Base-by-base conservation (phyloP, 2,329 filamentous ascomycete genomes). In the Paramyrothecium sp. region DNA sequence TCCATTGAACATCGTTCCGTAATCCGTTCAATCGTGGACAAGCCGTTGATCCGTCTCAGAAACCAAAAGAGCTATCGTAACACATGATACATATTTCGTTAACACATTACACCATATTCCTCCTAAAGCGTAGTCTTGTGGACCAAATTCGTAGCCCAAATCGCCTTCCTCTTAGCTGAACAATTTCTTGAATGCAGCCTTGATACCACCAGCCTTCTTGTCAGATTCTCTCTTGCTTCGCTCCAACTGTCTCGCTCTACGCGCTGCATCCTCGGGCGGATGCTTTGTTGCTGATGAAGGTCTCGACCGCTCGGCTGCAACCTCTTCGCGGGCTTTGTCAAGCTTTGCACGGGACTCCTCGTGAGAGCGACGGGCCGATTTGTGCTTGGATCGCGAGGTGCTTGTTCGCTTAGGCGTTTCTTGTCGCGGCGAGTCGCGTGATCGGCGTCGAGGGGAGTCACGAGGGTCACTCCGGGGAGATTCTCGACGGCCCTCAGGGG, bases 181-280 rank as follows among this genome's bases (percentile, higher is more conserved):
- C 53, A 70, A 54, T 59, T 67, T 70, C 67, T 70, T 70, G 56
- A 70, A 66, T 44, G 65, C 66, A 33, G 60, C 63, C 61, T 68
- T 70, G 54, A 70, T 64, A 26, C 68, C 67, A 38, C 64, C 60
- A 54, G 66, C 53, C 58, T 69, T 71, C 65, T 66, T 71, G 55
- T 69, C 60, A 34, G 67, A 60, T 57, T 72, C 67, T 58, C 63
- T 66, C 59, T 61, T 72, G 62, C 67, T 66, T 56, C 70, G 62
- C 61, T 71, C 66, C 50, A 67, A 59, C 21, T 68, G 67, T 52
- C 73, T 70, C 46, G 70, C 74, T 60, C 67, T 72, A 48, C 67
- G 68, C 21, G 67, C 72, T 17, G 62, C 67, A 59, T 73, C 66
- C 58, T 75, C 73, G 2, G 71, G 59, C 20, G 65, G 60, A 33